Percentiles rank a stretch among this genome's conserved stretches.
These are phyloP conservation scores for Venturia carpophila DNA, from an alignment of 2,329 filamentous ascomycete species.

Conservation along the genomic window DNA sequence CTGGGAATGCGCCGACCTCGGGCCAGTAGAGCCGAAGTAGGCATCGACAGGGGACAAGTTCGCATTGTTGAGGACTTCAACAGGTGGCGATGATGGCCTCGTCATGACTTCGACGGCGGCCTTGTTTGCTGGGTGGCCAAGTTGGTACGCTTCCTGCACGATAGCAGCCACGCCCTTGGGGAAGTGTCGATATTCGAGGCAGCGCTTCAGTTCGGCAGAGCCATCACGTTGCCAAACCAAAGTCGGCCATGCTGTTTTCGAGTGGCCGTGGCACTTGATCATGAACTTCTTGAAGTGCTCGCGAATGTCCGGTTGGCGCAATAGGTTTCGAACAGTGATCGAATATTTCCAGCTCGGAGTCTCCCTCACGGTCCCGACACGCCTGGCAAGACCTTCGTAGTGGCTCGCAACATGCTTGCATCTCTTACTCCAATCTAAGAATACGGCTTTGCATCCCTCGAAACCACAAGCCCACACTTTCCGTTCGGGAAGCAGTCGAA, in stretches of 20 bases:
- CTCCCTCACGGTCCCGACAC: background rate
- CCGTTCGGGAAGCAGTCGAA: constrained; percentile 10
- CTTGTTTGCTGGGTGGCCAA: constrained; percentile 14
- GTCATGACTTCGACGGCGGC: constrained; percentile 11
- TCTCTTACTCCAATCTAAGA: constrained; percentile 16
- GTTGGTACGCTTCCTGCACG: constrained; percentile 12
- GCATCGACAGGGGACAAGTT: background rate
- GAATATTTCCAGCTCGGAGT: constrained; percentile 15
- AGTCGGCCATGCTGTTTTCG: constrained; percentile 13
- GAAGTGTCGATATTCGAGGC: constrained; percentile 18
- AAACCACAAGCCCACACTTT: constrained; percentile 19
- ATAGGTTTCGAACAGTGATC: constrained; percentile 15
- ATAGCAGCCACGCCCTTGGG: constrained; percentile 2
- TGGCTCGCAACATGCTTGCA: constrained; percentile 19
- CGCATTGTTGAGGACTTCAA: background rate
- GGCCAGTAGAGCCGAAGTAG: constrained; percentile 1
- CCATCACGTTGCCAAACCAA: constrained; percentile 15
- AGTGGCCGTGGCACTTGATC: constrained; percentile 16
- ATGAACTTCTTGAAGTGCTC: constrained; percentile 18
- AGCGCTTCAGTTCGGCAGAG: constrained; percentile 12
- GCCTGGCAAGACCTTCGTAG: constrained; percentile 8
- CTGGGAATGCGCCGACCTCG: background rate
- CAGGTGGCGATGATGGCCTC: constrained; percentile 10
- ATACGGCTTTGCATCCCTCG: constrained; percentile 17
- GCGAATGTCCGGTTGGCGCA: constrained; percentile 16